These are phyloP conservation scores for Ophiocordyceps camponoti-rufipedis DNA, from an alignment of 2,329 filamentous ascomycete species.

Conservation along the genomic window DNA sequence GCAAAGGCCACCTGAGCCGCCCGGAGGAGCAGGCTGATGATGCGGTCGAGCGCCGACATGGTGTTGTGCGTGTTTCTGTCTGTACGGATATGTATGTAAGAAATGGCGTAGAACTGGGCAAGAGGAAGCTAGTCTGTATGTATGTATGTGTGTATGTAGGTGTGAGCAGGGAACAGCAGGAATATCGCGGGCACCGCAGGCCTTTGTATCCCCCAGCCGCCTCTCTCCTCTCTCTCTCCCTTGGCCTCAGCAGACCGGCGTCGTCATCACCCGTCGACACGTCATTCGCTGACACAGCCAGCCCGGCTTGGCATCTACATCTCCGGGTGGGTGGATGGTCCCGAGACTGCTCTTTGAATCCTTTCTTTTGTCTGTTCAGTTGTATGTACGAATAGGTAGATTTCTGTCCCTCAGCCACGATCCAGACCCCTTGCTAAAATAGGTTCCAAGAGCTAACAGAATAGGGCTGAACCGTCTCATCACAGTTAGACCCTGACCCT, in stretches of 20 bases:
- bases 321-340: no score
- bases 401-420: no score
- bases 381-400: no score
- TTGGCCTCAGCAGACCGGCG: neutral
- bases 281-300: neutral
- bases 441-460: no score
- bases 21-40: constrained; percentile 20
- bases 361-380: no score
- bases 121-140: neutral
- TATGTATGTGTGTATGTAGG: neutral
- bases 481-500: no score
- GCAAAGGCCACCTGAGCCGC: constrained; percentile 44
- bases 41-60: constrained; percentile 20
- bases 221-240: neutral
- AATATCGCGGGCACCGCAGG: no score
- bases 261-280: neutral
- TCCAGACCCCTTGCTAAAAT: no score
- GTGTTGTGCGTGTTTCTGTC: neutral
- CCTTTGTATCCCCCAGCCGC: no score
- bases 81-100: neutral
- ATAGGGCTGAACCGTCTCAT: no score
- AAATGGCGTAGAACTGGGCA: neutral
- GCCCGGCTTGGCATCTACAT: neutral
- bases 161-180: neutral
- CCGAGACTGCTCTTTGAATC: no score